These are phyloP conservation scores for Saprolegnia diclina DNA, from an alignment of 352 stramenopile species.

Conservation along the genomic window DNA sequence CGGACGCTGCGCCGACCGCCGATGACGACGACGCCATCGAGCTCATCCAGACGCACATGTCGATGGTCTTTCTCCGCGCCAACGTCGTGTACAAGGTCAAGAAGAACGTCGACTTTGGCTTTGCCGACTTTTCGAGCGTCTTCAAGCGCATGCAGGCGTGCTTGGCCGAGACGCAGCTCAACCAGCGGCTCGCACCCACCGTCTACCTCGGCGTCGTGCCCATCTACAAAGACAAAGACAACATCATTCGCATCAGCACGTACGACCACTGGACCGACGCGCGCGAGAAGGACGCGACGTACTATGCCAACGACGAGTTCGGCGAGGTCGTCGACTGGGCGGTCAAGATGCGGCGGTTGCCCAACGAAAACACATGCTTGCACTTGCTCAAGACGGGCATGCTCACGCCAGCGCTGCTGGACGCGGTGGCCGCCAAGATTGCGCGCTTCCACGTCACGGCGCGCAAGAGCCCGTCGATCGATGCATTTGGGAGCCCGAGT, in stretches of 20 bases:
- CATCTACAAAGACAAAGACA: constrained; percentile 52
- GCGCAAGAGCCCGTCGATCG: constrained; percentile 47
- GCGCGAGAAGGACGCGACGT: constrained; percentile 51
- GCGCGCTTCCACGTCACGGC: constrained; percentile 52
- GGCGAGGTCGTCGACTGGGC: constrained; percentile 75
- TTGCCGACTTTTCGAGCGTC: constrained; percentile 65
- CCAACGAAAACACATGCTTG: constrained; percentile 48
- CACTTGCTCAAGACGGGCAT: constrained; percentile 34
- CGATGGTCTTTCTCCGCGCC: constrained; percentile 57
- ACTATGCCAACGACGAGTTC: constrained; percentile 57
- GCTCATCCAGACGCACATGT: constrained; percentile 69
- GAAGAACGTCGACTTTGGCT: constrained; percentile 67
- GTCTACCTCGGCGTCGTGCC: constrained; percentile 64
- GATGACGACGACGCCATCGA: constrained; percentile 25
- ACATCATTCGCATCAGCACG: constrained; percentile 42
- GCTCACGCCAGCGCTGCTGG: constrained; percentile 37
- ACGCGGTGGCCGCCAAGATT: constrained; percentile 41
- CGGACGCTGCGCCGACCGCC: not conserved
- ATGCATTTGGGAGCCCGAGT: constrained; percentile 46
- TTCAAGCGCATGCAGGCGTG: constrained; percentile 68
- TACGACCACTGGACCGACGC: constrained; percentile 64
- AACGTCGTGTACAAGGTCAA: constrained; percentile 70
- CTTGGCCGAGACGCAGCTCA: constrained; percentile 64
- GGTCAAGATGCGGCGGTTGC: constrained; percentile 61
- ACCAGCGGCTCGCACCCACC: constrained; percentile 54